Base-by-base conservation (phyloP, 805 yeast genomes). In the Pichia phayaonensis region DNA sequence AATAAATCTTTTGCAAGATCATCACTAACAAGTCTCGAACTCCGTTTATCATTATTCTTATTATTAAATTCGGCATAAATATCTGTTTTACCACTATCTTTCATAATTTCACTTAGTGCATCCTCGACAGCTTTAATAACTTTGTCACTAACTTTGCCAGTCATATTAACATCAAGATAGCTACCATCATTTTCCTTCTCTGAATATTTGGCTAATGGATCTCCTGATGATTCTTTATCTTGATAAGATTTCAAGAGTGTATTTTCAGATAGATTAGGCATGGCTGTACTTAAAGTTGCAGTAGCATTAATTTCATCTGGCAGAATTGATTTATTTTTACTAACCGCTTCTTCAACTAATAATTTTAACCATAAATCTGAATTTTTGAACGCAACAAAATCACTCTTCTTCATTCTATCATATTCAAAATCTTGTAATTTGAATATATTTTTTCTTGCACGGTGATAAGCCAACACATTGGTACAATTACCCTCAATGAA, bases 51-150 rank as follows among this genome's bases (percentile, higher is more conserved):
- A 11, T n/a, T 6, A 23, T 36, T 38, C 15, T 27, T 23, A 4
- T 23, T 12, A 18, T 18, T 41, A 42, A 27, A 12, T 11, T 42
- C 27, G n/a, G 22, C 18, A 11, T 31, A 46, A 21, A 42, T 8
- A 48, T 52, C 18, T 13, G 43, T 7, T 3, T 55, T 50, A 38
- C 59, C 61, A 26, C 59, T 66, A 38, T 65, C 65, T 24, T 61
- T 68, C 75, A 78, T 77, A 34, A 84, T 82, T 54, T 81, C 79
- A 26, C 75, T 76, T 50, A 84, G 73, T 3, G 86, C 89, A 60
- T 78, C 81, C 59, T 83, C 86, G 20, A 84, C 85, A 0, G 88
- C 87, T 47, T 72, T 70, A 6, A 81, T 64, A 0, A 77, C 83
- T 18, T 64, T 70, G 4, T 73, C 72, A 46, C 76, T 72, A 4